phyloP scores from a whole-genome alignment of 208 protist species.

The Crithidia bombi region DNA sequence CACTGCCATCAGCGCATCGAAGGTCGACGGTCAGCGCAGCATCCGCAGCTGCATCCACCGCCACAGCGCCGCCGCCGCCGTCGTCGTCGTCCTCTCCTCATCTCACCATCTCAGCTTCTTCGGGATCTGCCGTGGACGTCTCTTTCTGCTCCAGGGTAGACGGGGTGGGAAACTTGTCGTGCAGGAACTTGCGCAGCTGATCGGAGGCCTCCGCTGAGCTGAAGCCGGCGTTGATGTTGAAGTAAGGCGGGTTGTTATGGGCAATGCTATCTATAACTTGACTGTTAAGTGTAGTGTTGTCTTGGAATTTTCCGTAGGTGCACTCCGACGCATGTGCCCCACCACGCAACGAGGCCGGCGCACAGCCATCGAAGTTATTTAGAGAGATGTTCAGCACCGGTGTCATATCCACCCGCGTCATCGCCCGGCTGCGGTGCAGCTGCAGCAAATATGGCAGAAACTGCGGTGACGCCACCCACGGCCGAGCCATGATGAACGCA shows the following conservation, averaged over 20 bases:
- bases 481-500: constrained; percentile 60
- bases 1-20: constrained; percentile 46
- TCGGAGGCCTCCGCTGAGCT: constrained; percentile 4
- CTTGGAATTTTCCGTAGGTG: constrained; percentile 38
- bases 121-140: constrained; percentile 3
- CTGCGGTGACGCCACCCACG: constrained; percentile 55
- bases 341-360: constrained; percentile 35
- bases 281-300: constrained; percentile 25
- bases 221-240: constrained; percentile 48
- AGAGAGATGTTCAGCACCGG: background rate
- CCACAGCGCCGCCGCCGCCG: no score
- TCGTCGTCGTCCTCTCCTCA: no score
- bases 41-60: no score
- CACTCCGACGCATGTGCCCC: constrained; percentile 9
- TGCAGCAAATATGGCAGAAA: constrained; percentile 48
- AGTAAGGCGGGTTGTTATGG: constrained; percentile 32
- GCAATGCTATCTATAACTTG: constrained; percentile 14
- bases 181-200: constrained; percentile 35
- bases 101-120: no score
- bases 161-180: constrained; percentile 24
- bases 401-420: no score
- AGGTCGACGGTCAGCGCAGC: no score
- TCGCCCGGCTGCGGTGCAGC: constrained; percentile 8
- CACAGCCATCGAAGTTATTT: constrained; percentile 67
- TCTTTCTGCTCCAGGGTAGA: constrained; percentile 28